Percentiles rank a stretch among this genome's conserved stretches.
phyloP scores from a whole-genome alignment of 345 rosid genomes.

The Populus simonii region DNA sequence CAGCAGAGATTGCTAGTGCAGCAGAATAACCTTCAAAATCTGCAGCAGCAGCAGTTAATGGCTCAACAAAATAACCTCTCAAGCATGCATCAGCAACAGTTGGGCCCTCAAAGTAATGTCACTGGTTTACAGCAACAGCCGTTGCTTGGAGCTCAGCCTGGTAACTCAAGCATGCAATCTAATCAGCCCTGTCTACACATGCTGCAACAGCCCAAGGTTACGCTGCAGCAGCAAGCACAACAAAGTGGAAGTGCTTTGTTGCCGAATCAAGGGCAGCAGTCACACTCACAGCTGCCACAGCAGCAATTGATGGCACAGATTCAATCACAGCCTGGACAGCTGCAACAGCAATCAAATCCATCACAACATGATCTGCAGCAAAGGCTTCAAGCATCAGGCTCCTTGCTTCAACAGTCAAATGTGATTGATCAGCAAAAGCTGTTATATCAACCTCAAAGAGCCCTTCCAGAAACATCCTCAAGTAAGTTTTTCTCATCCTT shows the following conservation, averaged over 20 bases:
- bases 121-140: conserved; percentile 70
- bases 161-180: conserved; percentile 68
- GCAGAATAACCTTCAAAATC: conserved; percentile 63
- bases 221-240: conserved; percentile 62
- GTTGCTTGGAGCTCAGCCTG: conserved; percentile 66
- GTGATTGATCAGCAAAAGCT: conserved; percentile 84
- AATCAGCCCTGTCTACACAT: conserved; percentile 71
- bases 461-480: conserved; percentile 71
- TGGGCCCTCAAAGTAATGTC: conserved; percentile 70
- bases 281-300: no score
- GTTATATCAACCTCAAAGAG: conserved; percentile 70
- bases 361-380: conserved; percentile 73
- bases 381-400: conserved; percentile 67
- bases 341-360: conserved; percentile 66
- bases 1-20: conserved; percentile 66
- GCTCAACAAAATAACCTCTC: conserved; percentile 45
- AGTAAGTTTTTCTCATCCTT: conserved; percentile 48
- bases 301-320: no score
- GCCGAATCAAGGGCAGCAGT: no score
- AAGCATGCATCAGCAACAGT: conserved; percentile 58
- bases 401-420: conserved; percentile 75
- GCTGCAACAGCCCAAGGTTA: conserved; percentile 66
- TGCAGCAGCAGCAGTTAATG: conserved; percentile 61
- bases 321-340: no score
- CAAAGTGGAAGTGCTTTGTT: no score